phyloP scores from a whole-genome alignment of 768 basidiomycete species.

The Calvatia gigantea region DNA sequence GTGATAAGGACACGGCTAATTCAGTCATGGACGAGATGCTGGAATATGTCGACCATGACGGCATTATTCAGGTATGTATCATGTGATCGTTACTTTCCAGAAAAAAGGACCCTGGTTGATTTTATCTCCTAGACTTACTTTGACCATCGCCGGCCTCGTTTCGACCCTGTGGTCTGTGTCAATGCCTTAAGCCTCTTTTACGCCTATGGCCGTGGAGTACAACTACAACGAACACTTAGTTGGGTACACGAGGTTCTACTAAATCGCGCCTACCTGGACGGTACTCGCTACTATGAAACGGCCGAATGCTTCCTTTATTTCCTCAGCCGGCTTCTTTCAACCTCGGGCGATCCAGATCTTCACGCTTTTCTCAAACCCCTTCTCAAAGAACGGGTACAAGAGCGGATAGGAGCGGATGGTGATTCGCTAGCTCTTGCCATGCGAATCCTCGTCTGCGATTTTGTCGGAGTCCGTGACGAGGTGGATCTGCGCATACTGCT shows the following conservation, averaged over 20 bases:
- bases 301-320: constrained; percentile 54
- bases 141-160: constrained; percentile 44
- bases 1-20: constrained; percentile 27
- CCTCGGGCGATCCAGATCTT: constrained; percentile 29
- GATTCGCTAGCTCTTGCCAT: constrained; percentile 56
- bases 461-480: constrained; percentile 37
- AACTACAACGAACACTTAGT: constrained; percentile 39
- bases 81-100: neutral
- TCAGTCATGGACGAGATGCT: constrained; percentile 59
- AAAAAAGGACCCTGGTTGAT: neutral
- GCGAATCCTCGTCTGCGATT: constrained; percentile 45
- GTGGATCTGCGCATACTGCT: constrained; percentile 43
- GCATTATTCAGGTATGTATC: constrained; percentile 42
- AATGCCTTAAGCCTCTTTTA: constrained; percentile 50
- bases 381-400: constrained; percentile 41
- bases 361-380: constrained; percentile 35
- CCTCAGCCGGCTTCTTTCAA: constrained; percentile 39
- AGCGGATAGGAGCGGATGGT: constrained; percentile 45
- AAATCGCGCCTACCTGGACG: constrained; percentile 51
- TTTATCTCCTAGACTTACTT: constrained; percentile 42
- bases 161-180: constrained; percentile 52
- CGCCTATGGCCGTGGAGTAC: constrained; percentile 41
- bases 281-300: constrained; percentile 52
- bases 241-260: constrained; percentile 49
- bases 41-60: constrained; percentile 43